phyloP scores from a whole-genome alignment of 1,284 basidiomycete genomes.

The Puccinia novopanici region DNA sequence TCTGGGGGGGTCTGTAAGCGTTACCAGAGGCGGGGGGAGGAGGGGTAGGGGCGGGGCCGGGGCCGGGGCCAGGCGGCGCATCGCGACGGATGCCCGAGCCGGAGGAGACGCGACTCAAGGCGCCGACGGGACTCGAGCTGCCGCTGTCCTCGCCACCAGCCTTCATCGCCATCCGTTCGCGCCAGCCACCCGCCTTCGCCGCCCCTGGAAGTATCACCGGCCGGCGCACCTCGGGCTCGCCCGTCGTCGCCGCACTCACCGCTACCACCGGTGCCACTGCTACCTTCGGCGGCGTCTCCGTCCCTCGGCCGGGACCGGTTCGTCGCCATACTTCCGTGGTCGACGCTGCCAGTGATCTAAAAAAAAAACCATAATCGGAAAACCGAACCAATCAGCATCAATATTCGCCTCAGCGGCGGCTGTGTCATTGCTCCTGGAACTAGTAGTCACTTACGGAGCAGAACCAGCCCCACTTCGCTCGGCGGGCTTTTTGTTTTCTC shows the following conservation, averaged over 20 bases:
- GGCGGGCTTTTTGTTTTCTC: constrained; percentile 31
- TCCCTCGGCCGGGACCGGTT: neutral
- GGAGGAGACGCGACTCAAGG: constrained; percentile 38
- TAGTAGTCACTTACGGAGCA: constrained; percentile 15
- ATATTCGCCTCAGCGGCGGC: neutral
- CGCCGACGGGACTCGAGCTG: constrained; percentile 44
- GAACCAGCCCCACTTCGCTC: constrained; percentile 6
- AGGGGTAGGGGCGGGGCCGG: neutral
- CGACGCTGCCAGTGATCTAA: neutral
- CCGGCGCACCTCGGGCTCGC: neutral
- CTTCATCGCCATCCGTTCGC: constrained; percentile 30
- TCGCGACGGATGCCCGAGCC: constrained; percentile 16
- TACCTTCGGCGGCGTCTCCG: neutral
- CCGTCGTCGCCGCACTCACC: neutral
- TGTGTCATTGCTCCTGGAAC: neutral
- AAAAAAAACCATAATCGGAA: neutral
- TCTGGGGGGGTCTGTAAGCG: constrained; percentile 37
- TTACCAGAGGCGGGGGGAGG: neutral
- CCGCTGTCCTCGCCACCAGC: constrained; percentile 27
- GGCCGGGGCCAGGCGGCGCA: neutral
- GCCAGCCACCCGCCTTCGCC: constrained; percentile 40
- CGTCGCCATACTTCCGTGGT: neutral
- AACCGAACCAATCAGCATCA: neutral
- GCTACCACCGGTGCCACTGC: neutral
- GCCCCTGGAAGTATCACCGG: constrained; percentile 24